Percentiles rank a stretch among this genome's conserved stretches.
These are phyloP conservation scores for Mortierella sp. DNA, from an alignment of 371 early-diverging fungal species.

Conservation along the genomic window DNA sequence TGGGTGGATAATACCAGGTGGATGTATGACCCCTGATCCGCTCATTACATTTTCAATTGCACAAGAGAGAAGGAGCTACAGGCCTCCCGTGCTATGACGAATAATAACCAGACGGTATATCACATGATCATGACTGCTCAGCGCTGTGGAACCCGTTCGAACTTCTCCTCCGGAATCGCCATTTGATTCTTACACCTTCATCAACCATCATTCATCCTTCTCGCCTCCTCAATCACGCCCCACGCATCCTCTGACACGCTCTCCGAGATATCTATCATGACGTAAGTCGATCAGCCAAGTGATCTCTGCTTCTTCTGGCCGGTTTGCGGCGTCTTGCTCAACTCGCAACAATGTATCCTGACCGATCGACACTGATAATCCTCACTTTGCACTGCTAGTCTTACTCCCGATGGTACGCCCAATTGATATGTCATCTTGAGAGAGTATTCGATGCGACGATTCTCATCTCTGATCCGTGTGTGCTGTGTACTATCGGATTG, in stretches of 20 bases:
- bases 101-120: not conserved
- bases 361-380: no score
- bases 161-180: not conserved
- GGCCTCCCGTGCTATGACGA: not conserved
- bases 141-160: not conserved
- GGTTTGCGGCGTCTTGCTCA: not conserved
- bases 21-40: not conserved
- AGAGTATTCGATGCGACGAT: no score
- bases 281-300: constrained; percentile 7
- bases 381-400: constrained; percentile 19
- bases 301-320: not conserved
- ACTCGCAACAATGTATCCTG: no score
- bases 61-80: constrained; percentile 43
- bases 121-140: not conserved
- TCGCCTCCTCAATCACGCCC: no score
- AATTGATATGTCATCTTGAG: not conserved
- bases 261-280: constrained; percentile 19
- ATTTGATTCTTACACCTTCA: not conserved
- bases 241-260: no score
- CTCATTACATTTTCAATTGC: constrained; percentile 37
- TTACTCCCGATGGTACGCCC: constrained; percentile 52
- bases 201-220: no score
- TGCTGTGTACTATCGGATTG: no score
- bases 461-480: not conserved
- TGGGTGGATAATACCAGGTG: constrained; percentile 3